Evolutionary conservation across 257 asterid genomes (phyloP).

Genomic region (Lycium barbarum): DNA sequence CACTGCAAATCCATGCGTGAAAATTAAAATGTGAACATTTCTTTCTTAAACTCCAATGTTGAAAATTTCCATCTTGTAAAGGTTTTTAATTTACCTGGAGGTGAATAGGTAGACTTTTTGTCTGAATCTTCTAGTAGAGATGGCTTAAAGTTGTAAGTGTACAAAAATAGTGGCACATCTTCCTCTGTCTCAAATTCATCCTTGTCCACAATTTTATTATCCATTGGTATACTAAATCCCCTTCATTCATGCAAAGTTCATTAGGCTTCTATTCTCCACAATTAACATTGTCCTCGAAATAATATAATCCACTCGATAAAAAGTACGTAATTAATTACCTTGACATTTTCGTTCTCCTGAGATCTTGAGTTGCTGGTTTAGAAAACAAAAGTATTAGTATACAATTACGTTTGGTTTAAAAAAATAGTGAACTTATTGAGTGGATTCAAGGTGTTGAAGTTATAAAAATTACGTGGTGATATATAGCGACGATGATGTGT

Average conservation of each 20-base stretch:
- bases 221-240: slow-evolving; percentile 24
- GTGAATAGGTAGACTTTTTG: slow-evolving; percentile 30
- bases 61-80: not conserved
- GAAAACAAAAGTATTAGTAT: not conserved
- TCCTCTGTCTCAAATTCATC: slow-evolving; percentile 48
- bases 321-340: slow-evolving; percentile 38
- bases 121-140: slow-evolving; percentile 36
- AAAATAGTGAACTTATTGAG: not conserved
- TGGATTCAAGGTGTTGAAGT: not conserved
- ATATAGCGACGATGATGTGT: slow-evolving; percentile 56
- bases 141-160: slow-evolving; percentile 44
- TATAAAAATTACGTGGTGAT: slow-evolving; percentile 45
- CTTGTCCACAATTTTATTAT: slow-evolving; percentile 28
- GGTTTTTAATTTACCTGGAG: slow-evolving; percentile 41
- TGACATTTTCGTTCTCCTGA: slow-evolving; percentile 27
- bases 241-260: slow-evolving; percentile 8
- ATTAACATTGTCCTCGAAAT: too few relatives aligned
- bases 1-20: slow-evolving; percentile 40
- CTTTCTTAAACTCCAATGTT: not conserved
- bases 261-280: too few relatives aligned
- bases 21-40: not conserved
- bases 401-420: not conserved
- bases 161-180: slow-evolving; percentile 53
- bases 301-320: not conserved
- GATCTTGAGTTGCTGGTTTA: slow-evolving; percentile 45